Percentiles rank a stretch among this genome's conserved stretches.
Conservation (phyloP, 1,139 yeast genomes). For the Pichia sp. region DNA sequence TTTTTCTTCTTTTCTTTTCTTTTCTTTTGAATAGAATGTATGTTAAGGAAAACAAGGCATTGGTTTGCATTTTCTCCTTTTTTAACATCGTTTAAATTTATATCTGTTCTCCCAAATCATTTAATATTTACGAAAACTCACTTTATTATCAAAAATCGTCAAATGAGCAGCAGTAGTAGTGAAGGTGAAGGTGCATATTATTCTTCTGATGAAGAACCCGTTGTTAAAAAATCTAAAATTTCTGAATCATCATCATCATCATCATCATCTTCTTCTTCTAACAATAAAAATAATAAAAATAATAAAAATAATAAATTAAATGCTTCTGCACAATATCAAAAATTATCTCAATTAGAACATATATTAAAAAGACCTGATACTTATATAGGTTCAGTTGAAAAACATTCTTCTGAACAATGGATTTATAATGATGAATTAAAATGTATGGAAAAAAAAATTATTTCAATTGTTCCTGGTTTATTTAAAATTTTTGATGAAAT, state of each 20-base stretch:
- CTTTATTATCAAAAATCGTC: not conserved
- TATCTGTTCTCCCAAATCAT: not conserved
- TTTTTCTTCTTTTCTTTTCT: too few relatives aligned
- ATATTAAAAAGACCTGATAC: slow-evolving; percentile 97
- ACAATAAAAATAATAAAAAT: too few relatives aligned
- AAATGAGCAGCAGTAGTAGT: not conserved
- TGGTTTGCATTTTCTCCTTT: too few relatives aligned
- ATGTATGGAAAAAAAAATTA: slow-evolving; percentile 65
- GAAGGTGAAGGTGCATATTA: not conserved
- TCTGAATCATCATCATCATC: too few relatives aligned
- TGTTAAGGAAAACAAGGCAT: too few relatives aligned
- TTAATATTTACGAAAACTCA: too few relatives aligned
- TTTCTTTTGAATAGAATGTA: too few relatives aligned
- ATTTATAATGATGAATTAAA: slow-evolving; percentile 64
- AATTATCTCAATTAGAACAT: slow-evolving; percentile 91
- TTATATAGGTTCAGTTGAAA: slow-evolving; percentile 91
- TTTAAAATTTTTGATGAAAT: slow-evolving; percentile 97
- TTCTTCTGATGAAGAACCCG: slow-evolving; percentile 3
- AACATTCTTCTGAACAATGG: slow-evolving; percentile 80
- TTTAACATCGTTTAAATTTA: too few relatives aligned
- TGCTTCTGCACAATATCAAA: slow-evolving; percentile 84
- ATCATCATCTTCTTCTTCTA: too few relatives aligned
- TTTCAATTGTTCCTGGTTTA: slow-evolving; percentile 87
- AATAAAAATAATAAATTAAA: too few relatives aligned
- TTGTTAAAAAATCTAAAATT: slow-evolving; percentile 1